A percentile compares a stretch with the other conserved stretches of the same genome.
Evolutionary conservation across 202 grass and related monocot species (phyloP).

Genomic region (Carex sylvatica): DNA sequence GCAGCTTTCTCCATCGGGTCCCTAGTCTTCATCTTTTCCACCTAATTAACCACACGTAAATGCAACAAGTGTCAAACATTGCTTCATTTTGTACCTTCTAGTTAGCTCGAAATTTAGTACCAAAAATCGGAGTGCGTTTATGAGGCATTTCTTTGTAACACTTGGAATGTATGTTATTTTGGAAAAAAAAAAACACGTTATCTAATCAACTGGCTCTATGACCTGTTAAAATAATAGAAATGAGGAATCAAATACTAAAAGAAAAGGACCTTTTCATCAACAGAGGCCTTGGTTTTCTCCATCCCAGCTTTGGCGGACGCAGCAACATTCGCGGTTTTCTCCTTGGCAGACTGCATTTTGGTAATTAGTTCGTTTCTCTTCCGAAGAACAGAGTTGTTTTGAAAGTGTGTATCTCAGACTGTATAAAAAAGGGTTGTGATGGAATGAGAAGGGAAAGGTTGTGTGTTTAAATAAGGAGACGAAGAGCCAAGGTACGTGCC

Average conservation of each 20-base stretch:
- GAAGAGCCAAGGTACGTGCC: neutral
- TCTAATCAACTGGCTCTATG: neutral
- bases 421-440: neutral
- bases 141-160: neutral
- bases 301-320: constrained; percentile 37
- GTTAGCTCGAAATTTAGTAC: neutral
- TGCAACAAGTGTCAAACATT: neutral
- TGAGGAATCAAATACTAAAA: neutral
- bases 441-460: neutral
- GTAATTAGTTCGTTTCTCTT: neutral
- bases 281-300: constrained; percentile 37
- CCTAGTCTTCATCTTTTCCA: constrained; percentile 49
- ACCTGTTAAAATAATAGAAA: neutral
- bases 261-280: constrained; percentile 25
- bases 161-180: neutral
- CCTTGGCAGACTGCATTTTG: constrained; percentile 31
- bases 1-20: constrained; percentile 54
- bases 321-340: constrained; percentile 25
- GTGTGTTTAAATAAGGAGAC: constrained; percentile 7
- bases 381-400: neutral
- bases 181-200: neutral
- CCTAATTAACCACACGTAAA: constrained; percentile 24
- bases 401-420: neutral
- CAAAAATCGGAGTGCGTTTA: too few relatives aligned
- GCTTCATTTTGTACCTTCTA: neutral